Evolutionary conservation across 345 rosid species (phyloP).

Genomic region (Ailanthus altissimus): DNA sequence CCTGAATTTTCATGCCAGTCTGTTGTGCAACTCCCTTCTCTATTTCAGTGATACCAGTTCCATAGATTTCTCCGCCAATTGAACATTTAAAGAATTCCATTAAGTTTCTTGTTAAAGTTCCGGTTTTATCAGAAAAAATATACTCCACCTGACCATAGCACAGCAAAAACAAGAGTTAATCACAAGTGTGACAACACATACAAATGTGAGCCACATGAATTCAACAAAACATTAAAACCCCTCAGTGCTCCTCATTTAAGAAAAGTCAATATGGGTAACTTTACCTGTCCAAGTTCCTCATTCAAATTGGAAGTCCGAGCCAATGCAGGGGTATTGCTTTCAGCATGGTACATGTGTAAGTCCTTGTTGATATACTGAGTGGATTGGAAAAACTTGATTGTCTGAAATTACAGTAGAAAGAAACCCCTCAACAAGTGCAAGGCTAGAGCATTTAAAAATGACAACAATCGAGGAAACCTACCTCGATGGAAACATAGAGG

Average conservation of each 20-base stretch:
- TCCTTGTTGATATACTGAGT: constrained; percentile 97
- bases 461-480: constrained; percentile 33
- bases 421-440: constrained; percentile 25
- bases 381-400: constrained; percentile 96
- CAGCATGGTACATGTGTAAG: constrained; percentile 84
- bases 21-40: constrained; percentile 78
- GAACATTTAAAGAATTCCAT: constrained; percentile 99
- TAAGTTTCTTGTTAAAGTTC: constrained; percentile 95
- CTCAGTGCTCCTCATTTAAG: not conserved
- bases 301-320: constrained; percentile 98
- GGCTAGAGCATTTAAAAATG: constrained; percentile 8
- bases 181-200: not conserved
- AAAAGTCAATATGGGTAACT: not conserved
- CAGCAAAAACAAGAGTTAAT: constrained; percentile 13
- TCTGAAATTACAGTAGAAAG: constrained; percentile 49
- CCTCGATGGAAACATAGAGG: constrained; percentile 98
- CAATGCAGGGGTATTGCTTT: constrained; percentile 87
- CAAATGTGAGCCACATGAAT: too few species aligned
- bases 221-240: constrained; percentile 4
- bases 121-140: constrained; percentile 98
- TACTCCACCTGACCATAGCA: constrained; percentile 79
- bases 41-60: constrained; percentile 90
- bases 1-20: constrained; percentile 72
- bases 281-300: constrained; percentile 99
- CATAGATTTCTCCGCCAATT: constrained; percentile 93